Evolutionary conservation across 2,329 filamentous ascomycete genomes (phyloP).

Genomic region (Geosmithia flava): DNA sequence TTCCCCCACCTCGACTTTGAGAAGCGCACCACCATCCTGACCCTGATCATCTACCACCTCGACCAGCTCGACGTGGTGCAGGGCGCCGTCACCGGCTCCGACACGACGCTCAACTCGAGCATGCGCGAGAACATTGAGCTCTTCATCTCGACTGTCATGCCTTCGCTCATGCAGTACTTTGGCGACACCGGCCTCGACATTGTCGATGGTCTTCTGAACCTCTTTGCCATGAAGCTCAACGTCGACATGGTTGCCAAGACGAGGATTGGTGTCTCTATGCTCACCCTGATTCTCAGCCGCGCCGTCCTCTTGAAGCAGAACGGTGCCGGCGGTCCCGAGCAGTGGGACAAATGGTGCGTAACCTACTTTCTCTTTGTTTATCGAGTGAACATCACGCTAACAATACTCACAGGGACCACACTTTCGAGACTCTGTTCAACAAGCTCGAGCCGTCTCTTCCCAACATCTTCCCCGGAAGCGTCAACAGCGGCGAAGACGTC

Average conservation of each 20-base stretch:
- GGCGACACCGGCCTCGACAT: constrained; percentile 85
- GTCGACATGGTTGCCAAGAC: constrained; percentile 76
- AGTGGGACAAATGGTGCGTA: constrained; percentile 69
- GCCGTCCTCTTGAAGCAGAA: constrained; percentile 87
- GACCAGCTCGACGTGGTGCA: constrained; percentile 86
- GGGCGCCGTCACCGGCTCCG: constrained; percentile 59
- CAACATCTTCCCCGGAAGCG: constrained; percentile 81
- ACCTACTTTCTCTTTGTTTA: background rate
- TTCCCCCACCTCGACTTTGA: constrained; percentile 89
- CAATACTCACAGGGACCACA: constrained; percentile 46
- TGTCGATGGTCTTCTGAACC: constrained; percentile 75
- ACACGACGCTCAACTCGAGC: constrained; percentile 57
- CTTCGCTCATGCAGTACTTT: constrained; percentile 78
- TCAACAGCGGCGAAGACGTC: constrained; percentile 82
- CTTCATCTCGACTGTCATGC: constrained; percentile 81
- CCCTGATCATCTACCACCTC: constrained; percentile 88
- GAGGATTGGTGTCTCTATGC: constrained; percentile 74
- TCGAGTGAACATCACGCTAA: constrained; percentile 5
- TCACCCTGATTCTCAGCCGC: constrained; percentile 89
- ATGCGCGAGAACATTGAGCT: constrained; percentile 88
- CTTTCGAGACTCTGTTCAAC: constrained; percentile 83
- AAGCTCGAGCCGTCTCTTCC: constrained; percentile 72
- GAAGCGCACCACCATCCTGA: constrained; percentile 88
- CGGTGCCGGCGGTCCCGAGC: constrained; percentile 53
- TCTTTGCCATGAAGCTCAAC: constrained; percentile 74